Percentiles rank a stretch among this genome's conserved stretches.
Conservation (phyloP, 768 basidiomycete genomes). For the Rhizopogon vesiculosus region DNA sequence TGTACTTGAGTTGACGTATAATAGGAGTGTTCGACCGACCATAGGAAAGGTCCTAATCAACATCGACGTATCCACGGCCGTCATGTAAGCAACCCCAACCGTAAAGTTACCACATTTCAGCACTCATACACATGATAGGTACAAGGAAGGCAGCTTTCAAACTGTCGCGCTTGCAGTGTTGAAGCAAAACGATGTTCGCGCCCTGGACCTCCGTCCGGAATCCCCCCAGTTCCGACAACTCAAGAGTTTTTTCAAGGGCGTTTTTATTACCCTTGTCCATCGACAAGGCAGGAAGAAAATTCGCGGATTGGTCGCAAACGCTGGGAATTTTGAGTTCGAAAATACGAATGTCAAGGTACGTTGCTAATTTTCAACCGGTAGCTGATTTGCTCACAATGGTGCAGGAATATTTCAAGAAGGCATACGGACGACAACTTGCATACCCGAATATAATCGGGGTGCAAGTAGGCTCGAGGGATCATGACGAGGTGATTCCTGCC, state of each 20-base stretch:
- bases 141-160: slow-evolving; percentile 18
- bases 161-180: slow-evolving; percentile 29
- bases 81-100: slow-evolving; percentile 29
- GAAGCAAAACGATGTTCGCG: slow-evolving; percentile 19
- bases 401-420: slow-evolving; percentile 38
- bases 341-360: slow-evolving; percentile 38
- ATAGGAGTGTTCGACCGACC: slow-evolving; percentile 44
- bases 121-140: slow-evolving; percentile 12
- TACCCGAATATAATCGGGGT: slow-evolving; percentile 38
- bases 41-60: slow-evolving; percentile 36
- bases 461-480: slow-evolving; percentile 17
- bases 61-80: slow-evolving; percentile 42
- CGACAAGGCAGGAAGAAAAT: slow-evolving; percentile 29
- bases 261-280: slow-evolving; percentile 28
- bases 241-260: slow-evolving; percentile 33
- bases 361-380: background rate
- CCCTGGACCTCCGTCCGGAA: slow-evolving; percentile 21
- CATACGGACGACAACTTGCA: slow-evolving; percentile 28
- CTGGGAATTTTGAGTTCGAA: slow-evolving; percentile 36
- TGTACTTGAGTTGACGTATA: background rate
- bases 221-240: slow-evolving; percentile 26
- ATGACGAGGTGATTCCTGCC: slow-evolving; percentile 40
- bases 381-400: background rate
- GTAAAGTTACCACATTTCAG: background rate
- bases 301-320: slow-evolving; percentile 30